phyloP scores from a whole-genome alignment of 176 grass and related monocot genomes.

The Triticum aestivum region DNA sequence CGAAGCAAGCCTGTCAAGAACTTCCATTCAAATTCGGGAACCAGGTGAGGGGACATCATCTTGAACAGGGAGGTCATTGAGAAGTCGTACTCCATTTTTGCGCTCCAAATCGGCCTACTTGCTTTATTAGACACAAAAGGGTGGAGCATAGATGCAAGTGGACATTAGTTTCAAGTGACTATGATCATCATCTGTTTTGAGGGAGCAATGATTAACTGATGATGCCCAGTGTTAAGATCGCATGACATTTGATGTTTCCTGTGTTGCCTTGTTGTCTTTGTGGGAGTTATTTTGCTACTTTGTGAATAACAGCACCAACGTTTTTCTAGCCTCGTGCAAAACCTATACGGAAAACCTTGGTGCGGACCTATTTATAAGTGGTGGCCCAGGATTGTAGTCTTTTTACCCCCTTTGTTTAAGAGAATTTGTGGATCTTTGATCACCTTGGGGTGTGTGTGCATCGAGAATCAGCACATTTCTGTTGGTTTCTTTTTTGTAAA shows the following conservation, averaged over 20 bases:
- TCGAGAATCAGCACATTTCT: not conserved
- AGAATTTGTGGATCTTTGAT: not conserved
- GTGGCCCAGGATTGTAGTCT: not conserved
- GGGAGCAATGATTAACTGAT: slow-evolving; percentile 11
- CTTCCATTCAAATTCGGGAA: slow-evolving; percentile 80
- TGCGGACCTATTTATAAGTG: not conserved
- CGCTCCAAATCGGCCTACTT: slow-evolving; percentile 1
- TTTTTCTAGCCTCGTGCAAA: not conserved
- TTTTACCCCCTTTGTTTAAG: not conserved
- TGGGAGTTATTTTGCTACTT: slow-evolving; percentile 28
- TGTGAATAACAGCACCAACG: slow-evolving; percentile 48
- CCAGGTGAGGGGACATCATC: slow-evolving; percentile 53
- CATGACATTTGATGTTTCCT: slow-evolving; percentile 26
- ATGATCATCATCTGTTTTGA: slow-evolving; percentile 27
- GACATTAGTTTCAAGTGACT: slow-evolving; percentile 21
- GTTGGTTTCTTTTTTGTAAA: too few species aligned
- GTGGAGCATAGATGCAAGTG: slow-evolving; percentile 39
- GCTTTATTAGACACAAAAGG: slow-evolving; percentile 19
- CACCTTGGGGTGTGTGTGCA: not conserved
- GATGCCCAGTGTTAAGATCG: not conserved
- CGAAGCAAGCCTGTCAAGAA: slow-evolving; percentile 81
- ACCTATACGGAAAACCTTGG: slow-evolving; percentile 3
- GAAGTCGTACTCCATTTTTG: slow-evolving; percentile 33
- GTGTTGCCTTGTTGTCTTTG: not conserved
- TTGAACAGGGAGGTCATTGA: slow-evolving; percentile 29